Percentiles rank a stretch among this genome's conserved stretches.
Evolutionary conservation across 108 stramenopile species (phyloP).

Genomic region (Cyclotella choctawhatcheeana): DNA sequence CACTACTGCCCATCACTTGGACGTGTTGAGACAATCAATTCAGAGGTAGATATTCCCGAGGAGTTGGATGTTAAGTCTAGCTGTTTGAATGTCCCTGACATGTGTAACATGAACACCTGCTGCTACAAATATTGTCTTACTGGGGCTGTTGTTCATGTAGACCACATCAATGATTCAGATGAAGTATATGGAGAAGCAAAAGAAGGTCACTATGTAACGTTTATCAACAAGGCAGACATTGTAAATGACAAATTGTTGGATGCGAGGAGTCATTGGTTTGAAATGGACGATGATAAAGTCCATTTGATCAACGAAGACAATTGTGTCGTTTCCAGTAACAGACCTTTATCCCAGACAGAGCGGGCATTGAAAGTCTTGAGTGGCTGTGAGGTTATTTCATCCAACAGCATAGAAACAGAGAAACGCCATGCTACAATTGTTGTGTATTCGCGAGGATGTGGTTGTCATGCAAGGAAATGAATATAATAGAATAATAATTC

Average conservation of each 20-base stretch:
- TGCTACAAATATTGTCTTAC: conserved; percentile 24
- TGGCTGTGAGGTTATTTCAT: neutral
- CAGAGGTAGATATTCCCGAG: conserved; percentile 23
- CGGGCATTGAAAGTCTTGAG: conserved; percentile 1
- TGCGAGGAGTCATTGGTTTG: conserved; percentile 31
- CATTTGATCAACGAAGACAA: neutral
- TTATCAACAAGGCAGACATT: neutral
- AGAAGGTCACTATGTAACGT: conserved; percentile 49
- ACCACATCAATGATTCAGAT: conserved; percentile 16
- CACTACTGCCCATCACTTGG: conserved; percentile 30
- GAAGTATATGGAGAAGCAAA: conserved; percentile 21
- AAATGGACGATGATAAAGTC: conserved; percentile 2
- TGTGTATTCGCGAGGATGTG: neutral
- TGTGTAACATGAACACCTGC: neutral
- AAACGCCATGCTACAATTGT: neutral
- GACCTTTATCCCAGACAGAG: neutral
- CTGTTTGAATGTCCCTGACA: conserved; percentile 13
- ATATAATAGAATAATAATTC: too few species aligned
- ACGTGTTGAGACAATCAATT: conserved; percentile 27
- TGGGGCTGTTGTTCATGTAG: conserved; percentile 49
- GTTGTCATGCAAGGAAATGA: neutral
- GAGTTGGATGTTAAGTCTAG: conserved; percentile 34
- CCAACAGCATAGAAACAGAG: neutral
- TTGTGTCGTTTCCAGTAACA: neutral
- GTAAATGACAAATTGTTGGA: conserved; percentile 20